Evolutionary conservation across 257 asterid species (phyloP).

Genomic region (Agastache rugosa): DNA sequence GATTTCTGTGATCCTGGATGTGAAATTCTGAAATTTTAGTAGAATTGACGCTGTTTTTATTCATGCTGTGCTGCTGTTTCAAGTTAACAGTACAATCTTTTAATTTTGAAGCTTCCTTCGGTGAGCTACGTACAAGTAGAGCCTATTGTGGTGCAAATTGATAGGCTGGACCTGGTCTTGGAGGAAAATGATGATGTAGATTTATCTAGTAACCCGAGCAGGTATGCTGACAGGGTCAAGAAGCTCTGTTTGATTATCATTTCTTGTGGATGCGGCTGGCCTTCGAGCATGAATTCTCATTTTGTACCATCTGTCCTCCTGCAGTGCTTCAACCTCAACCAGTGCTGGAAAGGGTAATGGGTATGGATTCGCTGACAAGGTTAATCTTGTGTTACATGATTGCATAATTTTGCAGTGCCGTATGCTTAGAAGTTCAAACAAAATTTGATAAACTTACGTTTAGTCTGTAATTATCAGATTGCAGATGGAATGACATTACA

Average conservation of each 20-base stretch:
- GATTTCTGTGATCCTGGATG: conserved; percentile 8
- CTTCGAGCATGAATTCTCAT: conserved; percentile 32
- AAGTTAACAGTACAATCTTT: conserved; percentile 27
- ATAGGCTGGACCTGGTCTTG: conserved; percentile 87
- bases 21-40: neutral
- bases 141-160: conserved; percentile 89
- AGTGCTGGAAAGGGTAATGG: conserved; percentile 74
- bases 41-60: conserved; percentile 6
- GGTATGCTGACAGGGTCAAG: conserved; percentile 50
- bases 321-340: conserved; percentile 61
- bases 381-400: conserved; percentile 41
- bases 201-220: conserved; percentile 61
- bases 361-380: conserved; percentile 98
- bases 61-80: conserved; percentile 19
- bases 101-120: conserved; percentile 81
- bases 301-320: conserved; percentile 27
- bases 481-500: conserved; percentile 98
- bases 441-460: conserved; percentile 32
- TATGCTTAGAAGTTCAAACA: neutral
- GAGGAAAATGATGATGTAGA: conserved; percentile 86
- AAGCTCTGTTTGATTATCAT: conserved; percentile 37
- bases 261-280: conserved; percentile 20
- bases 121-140: conserved; percentile 95
- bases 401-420: conserved; percentile 20
- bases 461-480: conserved; percentile 63